Conservation (phyloP, 192 early-diverging fungal species). For the Backusella tuberculispora region DNA sequence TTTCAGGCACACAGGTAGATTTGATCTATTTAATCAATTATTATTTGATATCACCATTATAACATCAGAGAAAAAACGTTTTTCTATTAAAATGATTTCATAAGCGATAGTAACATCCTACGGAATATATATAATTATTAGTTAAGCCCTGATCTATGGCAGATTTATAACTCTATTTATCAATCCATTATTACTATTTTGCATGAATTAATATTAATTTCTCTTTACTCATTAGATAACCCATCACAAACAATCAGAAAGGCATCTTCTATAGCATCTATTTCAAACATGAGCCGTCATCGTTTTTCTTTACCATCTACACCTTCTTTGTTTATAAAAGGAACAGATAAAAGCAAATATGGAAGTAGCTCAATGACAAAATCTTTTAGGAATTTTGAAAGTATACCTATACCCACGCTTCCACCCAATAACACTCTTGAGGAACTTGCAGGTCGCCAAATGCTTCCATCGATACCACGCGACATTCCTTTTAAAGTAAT, state of each 20-base stretch:
- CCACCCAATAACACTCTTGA: slow-evolving; percentile 18
- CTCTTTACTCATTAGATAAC: background rate
- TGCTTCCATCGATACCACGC: slow-evolving; percentile 55
- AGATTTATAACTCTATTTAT: background rate
- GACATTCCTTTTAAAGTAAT: slow-evolving; percentile 49
- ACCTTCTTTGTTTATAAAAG: background rate
- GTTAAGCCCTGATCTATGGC: too few species aligned
- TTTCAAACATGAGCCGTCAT: background rate
- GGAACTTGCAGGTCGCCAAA: slow-evolving; percentile 57
- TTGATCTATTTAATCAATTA: too few species aligned
- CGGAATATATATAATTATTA: too few species aligned
- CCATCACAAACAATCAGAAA: background rate
- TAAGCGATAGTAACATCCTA: too few species aligned
- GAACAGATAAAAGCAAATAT: slow-evolving; percentile 22
- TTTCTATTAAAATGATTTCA: too few species aligned
- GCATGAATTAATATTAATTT: slow-evolving; percentile 1
- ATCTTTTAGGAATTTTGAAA: slow-evolving; percentile 35
- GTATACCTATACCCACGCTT: slow-evolving; percentile 24
- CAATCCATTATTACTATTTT: background rate
- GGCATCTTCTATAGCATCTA: slow-evolving; percentile 15
- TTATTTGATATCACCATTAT: too few species aligned
- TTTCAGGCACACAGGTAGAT: too few species aligned
- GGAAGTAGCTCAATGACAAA: slow-evolving; percentile 34
- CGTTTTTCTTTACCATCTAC: background rate
- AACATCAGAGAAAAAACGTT: too few species aligned